These are phyloP conservation scores for Talaromyces sp. DNA, from an alignment of 2,329 filamentous ascomycete species.

Conservation along the genomic window DNA sequence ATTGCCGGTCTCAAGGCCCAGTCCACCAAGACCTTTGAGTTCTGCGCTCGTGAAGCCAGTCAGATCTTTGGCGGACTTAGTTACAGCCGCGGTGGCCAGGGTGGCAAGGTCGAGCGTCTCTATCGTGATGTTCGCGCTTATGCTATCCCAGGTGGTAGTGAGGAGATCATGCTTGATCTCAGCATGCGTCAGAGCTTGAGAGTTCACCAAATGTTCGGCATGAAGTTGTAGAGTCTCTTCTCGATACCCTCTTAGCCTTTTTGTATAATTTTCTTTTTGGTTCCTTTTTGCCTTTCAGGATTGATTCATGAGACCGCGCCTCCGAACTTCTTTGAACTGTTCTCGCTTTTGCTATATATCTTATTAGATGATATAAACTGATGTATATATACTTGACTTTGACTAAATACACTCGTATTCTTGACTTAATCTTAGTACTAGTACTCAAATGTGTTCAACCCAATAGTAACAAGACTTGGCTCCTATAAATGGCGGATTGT, in stretches of 20 bases:
- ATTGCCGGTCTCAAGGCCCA: constrained; percentile 95
- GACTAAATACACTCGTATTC: not conserved
- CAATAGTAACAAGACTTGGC: not conserved
- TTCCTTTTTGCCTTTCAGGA: not conserved
- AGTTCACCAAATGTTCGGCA: constrained; percentile 85
- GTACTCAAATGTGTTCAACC: too few species aligned
- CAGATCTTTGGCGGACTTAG: constrained; percentile 96
- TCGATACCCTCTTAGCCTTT: constrained; percentile 8
- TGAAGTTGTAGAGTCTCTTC: constrained; percentile 71
- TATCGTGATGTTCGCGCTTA: constrained; percentile 96
- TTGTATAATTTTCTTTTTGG: not conserved
- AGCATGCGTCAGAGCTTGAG: constrained; percentile 86
- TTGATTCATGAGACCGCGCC: not conserved
- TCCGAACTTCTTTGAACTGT: not conserved
- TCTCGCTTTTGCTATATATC: not conserved
- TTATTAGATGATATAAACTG: not conserved
- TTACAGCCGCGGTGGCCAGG: constrained; percentile 90
- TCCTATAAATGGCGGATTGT: not conserved
- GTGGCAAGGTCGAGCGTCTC: constrained; percentile 88
- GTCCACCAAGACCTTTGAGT: constrained; percentile 90
- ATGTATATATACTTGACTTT: not conserved
- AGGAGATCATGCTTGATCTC: constrained; percentile 98
- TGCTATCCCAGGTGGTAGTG: constrained; percentile 88
- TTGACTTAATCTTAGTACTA: not conserved
- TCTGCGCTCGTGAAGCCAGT: constrained; percentile 90